Evolutionary conservation across 2,329 filamentous ascomycete species (phyloP).

Genomic region (Neonectria faginata): DNA sequence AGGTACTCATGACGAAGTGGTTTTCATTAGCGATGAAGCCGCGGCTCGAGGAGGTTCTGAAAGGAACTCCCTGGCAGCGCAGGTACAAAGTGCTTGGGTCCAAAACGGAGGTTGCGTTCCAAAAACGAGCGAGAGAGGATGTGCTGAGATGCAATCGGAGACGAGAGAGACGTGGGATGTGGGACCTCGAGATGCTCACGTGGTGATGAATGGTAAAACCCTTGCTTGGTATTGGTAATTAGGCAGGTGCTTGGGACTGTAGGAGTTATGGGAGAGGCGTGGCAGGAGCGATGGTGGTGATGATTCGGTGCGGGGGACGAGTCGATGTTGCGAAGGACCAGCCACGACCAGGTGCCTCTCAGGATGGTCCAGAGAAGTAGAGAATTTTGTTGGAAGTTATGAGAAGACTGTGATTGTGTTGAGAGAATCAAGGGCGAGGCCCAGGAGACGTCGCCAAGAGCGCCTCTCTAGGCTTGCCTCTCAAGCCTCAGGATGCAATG

Average conservation of each 20-base stretch:
- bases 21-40: conserved; percentile 17
- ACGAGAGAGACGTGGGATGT: background rate
- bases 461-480: background rate
- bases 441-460: background rate
- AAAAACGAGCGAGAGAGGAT: conserved; percentile 21
- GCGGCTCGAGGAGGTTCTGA: background rate
- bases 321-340: background rate
- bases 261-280: background rate
- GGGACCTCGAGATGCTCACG: conserved; percentile 6
- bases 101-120: conserved; percentile 35
- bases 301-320: background rate
- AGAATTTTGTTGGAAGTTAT: background rate
- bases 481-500: background rate
- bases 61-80: background rate
- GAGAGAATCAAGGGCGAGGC: conserved; percentile 2
- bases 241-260: background rate
- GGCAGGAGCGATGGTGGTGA: conserved; percentile 10
- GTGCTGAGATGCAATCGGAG: background rate
- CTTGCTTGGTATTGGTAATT: conserved; percentile 8
- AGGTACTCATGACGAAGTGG: conserved; percentile 53
- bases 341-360: background rate
- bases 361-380: background rate
- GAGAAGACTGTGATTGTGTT: background rate
- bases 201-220: conserved; percentile 8
- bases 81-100: conserved; percentile 14